Conservation (phyloP, 2,329 filamentous ascomycete species). For the Tolypocladium cylindrosporum region DNA sequence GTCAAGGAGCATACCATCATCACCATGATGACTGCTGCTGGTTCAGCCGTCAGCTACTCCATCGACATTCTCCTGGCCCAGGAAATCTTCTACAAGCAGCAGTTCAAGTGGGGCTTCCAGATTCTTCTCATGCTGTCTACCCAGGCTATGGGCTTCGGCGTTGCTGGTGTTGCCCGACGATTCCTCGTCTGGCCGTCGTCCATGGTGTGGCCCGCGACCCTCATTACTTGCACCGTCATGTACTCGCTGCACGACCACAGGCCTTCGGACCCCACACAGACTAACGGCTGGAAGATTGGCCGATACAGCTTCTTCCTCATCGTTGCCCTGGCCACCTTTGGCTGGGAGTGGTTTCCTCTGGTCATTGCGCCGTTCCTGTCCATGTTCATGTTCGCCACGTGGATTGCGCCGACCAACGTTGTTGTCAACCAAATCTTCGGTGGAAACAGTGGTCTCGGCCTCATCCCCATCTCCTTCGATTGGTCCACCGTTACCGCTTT, state of each 20-base stretch:
- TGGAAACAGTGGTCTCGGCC: slow-evolving; percentile 46
- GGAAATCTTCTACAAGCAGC: slow-evolving; percentile 39
- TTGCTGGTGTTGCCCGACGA: slow-evolving; percentile 48
- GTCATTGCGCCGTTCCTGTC: slow-evolving; percentile 49
- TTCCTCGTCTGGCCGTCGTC: slow-evolving; percentile 52
- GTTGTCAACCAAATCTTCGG: slow-evolving; percentile 58
- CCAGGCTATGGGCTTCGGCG: slow-evolving; percentile 52
- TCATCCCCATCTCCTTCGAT: slow-evolving; percentile 57
- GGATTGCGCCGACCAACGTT: slow-evolving; percentile 52
- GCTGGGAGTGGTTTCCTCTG: slow-evolving; percentile 50
- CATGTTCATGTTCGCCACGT: slow-evolving; percentile 50
- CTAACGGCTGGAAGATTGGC: slow-evolving; percentile 48
- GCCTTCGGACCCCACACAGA: slow-evolving; percentile 36
- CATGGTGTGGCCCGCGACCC: slow-evolving; percentile 54
- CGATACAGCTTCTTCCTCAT: slow-evolving; percentile 49
- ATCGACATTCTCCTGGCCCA: slow-evolving; percentile 32
- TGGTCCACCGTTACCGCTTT: slow-evolving; percentile 53
- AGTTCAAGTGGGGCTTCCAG: slow-evolving; percentile 46
- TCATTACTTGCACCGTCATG: slow-evolving; percentile 53
- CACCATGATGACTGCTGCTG: slow-evolving; percentile 32
- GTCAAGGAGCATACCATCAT: slow-evolving; percentile 40
- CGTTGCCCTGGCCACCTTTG: slow-evolving; percentile 37
- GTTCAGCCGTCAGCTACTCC: slow-evolving; percentile 22
- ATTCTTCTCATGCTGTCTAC: slow-evolving; percentile 50
- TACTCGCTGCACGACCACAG: slow-evolving; percentile 54